Evolutionary conservation across 768 basidiomycete species (phyloP), one percentile per base, ranked within the genome.

Genomic region (Naganishia vishniacii): DNA sequence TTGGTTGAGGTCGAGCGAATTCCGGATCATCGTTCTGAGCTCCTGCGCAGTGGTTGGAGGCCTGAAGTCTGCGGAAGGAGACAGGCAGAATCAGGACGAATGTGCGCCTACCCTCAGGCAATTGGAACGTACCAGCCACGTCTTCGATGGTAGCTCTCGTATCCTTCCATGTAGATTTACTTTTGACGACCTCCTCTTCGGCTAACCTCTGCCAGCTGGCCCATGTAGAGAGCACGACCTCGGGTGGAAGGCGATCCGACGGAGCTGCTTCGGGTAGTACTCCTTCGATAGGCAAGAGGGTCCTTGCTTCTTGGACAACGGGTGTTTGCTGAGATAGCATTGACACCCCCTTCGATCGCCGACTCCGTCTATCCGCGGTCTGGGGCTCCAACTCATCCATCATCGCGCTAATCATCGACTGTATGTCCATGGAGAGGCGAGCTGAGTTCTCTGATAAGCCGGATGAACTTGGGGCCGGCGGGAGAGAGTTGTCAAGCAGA

Each of bases 1-100:
- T 16, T 28, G 41, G n/a, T 56, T 61, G 25, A 66, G 48, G 28
- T 66, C 60, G 32, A 48, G 34, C 16, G 65, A 66, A 25, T 48
- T 51, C 20, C 49, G 59, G 8, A 66, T 28, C 20, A 66, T 25
- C 8, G 20, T 23, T 31, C 40, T 20, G 23, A 66, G 25, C 13
- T 61, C 65, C 42, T 53, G 20, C 12, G 59, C 42, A 18, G 37
- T 51, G n/a, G 25, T 46, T 1, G 65, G 65, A 26, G 65, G 65
- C 11, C 29, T 45, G 60, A 61, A 66, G 34, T 58, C 65, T 66
- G 31, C 48, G 42, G 23, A 9, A 12, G 18, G 29, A 34, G 26
- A 6, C 48, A 49, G 48, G 12, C 48, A 25, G 34, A 23, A 20
- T 25, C n/a, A 25, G 25, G 48, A 34, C 16, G 9, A 23, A 12